phyloP scores from a whole-genome alignment of 2,329 filamentous ascomycete genomes.

The Stagonosporopsis vannaccii region DNA sequence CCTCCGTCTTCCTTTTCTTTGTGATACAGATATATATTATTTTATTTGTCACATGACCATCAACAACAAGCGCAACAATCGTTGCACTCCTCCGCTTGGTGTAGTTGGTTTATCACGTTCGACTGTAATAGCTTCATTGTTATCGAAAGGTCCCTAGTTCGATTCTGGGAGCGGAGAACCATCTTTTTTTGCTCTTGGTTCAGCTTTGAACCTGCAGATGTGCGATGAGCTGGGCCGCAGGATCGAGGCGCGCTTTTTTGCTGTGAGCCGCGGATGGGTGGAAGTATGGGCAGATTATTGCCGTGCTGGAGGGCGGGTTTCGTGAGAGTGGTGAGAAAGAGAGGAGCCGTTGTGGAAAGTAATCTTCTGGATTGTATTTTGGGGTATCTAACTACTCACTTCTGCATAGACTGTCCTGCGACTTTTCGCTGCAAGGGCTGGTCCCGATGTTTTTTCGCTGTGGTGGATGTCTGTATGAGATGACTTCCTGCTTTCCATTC shows the following conservation, averaged over 20 bases:
- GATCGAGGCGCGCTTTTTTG: too few relatives aligned
- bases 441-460: not conserved
- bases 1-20: not conserved
- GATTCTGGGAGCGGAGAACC: conserved; percentile 17
- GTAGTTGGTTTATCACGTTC: conserved; percentile 19
- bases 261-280: too few relatives aligned
- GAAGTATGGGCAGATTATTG: too few relatives aligned
- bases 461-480: not conserved
- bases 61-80: conserved; percentile 2
- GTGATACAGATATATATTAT: not conserved
- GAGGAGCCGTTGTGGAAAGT: not conserved
- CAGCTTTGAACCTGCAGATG: too few relatives aligned
- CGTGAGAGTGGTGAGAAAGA: not conserved
- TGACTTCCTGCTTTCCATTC: not conserved
- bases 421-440: not conserved
- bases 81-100: conserved; percentile 13
- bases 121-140: conserved; percentile 15
- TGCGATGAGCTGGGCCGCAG: too few relatives aligned
- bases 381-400: not conserved
- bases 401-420: too few relatives aligned
- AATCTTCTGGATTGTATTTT: not conserved
- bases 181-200: not conserved
- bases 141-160: conserved; percentile 18
- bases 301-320: too few relatives aligned
- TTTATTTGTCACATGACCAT: not conserved